Conservation (phyloP, 1,284 basidiomycete species). For the Trametes sp. region DNA sequence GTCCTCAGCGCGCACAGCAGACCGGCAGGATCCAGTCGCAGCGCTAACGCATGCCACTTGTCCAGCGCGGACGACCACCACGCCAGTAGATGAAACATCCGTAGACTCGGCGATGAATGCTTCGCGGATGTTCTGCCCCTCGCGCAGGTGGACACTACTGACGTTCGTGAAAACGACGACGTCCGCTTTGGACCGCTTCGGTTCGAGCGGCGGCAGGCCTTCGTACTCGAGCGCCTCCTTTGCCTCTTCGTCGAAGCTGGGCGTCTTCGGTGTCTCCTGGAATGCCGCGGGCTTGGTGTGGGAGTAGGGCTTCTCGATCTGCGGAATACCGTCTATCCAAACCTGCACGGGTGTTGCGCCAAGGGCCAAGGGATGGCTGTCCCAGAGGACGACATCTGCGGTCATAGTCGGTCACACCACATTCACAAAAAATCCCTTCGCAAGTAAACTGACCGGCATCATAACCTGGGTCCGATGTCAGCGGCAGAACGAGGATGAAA, state of each 20-base stretch:
- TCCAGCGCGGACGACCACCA: slow-evolving; percentile 47
- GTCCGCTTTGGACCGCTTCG: slow-evolving; percentile 44
- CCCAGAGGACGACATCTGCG: slow-evolving; percentile 70
- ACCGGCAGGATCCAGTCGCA: slow-evolving; percentile 17
- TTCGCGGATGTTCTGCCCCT: slow-evolving; percentile 32
- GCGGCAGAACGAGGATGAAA: slow-evolving; percentile 35
- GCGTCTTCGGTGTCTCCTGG: slow-evolving; percentile 61
- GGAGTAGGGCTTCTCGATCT: slow-evolving; percentile 55
- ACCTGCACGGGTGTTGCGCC: slow-evolving; percentile 78
- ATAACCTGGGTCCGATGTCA: slow-evolving; percentile 46
- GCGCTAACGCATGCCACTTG: slow-evolving; percentile 31
- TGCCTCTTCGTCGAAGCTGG: slow-evolving; percentile 65
- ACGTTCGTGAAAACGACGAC: slow-evolving; percentile 67
- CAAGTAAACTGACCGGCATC: slow-evolving; percentile 47
- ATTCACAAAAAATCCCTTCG: too few relatives aligned
- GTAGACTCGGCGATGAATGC: slow-evolving; percentile 25
- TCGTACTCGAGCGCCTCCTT: slow-evolving; percentile 62
- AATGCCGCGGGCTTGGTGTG: slow-evolving; percentile 53
- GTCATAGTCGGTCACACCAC: too few relatives aligned
- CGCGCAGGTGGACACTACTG: slow-evolving; percentile 48
- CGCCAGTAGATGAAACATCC: slow-evolving; percentile 37
- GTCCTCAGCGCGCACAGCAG: slow-evolving; percentile 41
- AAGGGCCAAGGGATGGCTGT: slow-evolving; percentile 79
- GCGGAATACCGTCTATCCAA: slow-evolving; percentile 74
- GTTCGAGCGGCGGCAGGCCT: slow-evolving; percentile 68